Evolutionary conservation across 306 rosid genomes (phyloP), one percentile per base, ranked within the genome.

Genomic region (Cercis canadensis): DNA sequence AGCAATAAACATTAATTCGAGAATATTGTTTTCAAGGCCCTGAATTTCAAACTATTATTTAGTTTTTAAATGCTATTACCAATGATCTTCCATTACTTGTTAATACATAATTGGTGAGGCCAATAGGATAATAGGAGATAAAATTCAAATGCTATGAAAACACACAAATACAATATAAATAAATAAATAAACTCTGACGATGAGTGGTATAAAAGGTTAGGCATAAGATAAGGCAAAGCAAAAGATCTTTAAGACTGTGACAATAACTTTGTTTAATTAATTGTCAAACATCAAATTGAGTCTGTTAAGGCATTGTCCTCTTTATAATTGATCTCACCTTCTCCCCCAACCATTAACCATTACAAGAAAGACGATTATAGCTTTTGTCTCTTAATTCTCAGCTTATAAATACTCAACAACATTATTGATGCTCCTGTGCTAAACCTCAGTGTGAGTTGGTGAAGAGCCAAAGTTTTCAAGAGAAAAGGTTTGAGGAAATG

Each of bases 251-350:
- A 69, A 70, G 63, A 44, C 46, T 24, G 11, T 47, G 65, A 39
- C 46, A 58, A 45, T 46, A 45, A 65, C 17, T 13, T 61, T 15
- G 69, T 52, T 19, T 49, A 63, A 57, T 59, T 67, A 54, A 70
- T 67, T 62, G 71, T 65, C 83, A 69, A 60, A 77, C 78, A 77
- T 74, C 45, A 76, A 83, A 53, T 52, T 70, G 75, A 69, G 78
- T 56, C 71, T n/a, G 65, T 75, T 83, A 81, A 77, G 18, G 65
- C 40, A 52, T 67, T 43, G 58, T 62, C 50, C 21, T 60, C 73
- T 69, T 57, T 82, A 11, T 34, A 53, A 34, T 8, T 51, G 53
- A 50, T 37, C 53, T 59, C 18, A 37, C 31, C 6, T 11, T 45
- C 37, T 29, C 11, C 41, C 37, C 37, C 13, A 47, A 52, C 57